phyloP scores from a whole-genome alignment of 768 basidiomycete species.

The Lactarius hatsudake region DNA sequence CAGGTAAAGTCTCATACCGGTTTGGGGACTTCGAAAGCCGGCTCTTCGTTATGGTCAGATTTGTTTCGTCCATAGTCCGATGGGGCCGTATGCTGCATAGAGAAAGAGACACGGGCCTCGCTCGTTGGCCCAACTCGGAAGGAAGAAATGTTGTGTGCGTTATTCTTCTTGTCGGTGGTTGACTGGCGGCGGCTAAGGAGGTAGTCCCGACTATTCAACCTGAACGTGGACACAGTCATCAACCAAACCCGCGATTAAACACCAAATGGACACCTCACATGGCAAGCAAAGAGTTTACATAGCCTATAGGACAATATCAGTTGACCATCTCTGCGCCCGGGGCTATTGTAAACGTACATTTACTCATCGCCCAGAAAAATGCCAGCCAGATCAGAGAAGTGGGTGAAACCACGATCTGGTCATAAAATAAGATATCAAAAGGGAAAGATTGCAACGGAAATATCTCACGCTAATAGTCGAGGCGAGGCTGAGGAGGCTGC shows the following conservation, averaged over 20 bases:
- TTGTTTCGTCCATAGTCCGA: not conserved
- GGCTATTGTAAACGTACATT: too few relatives aligned
- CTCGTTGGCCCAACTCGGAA: too few relatives aligned
- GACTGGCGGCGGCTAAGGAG: too few relatives aligned
- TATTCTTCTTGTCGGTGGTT: too few relatives aligned
- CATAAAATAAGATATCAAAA: not conserved
- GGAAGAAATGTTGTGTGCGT: too few relatives aligned
- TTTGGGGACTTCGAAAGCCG: not conserved
- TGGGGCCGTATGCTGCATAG: too few relatives aligned
- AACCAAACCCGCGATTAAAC: too few relatives aligned
- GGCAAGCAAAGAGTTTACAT: slow-evolving; percentile 42
- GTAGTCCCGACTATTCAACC: too few relatives aligned
- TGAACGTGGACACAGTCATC: too few relatives aligned
- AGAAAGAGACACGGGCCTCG: too few relatives aligned
- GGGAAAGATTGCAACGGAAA: not conserved
- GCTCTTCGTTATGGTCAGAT: not conserved
- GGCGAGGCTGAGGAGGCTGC: slow-evolving; percentile 27
- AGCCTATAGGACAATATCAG: too few relatives aligned
- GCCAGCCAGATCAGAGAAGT: slow-evolving; percentile 47
- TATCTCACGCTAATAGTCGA: slow-evolving; percentile 24
- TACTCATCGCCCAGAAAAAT: slow-evolving; percentile 35
- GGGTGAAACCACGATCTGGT: slow-evolving; percentile 37
- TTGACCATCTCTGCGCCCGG: too few relatives aligned
- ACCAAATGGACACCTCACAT: slow-evolving; percentile 37
- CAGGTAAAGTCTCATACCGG: not conserved